These are phyloP conservation scores for Eimeria maxima DNA, from an alignment of 169 alveolate species.

Conservation along the genomic window DNA sequence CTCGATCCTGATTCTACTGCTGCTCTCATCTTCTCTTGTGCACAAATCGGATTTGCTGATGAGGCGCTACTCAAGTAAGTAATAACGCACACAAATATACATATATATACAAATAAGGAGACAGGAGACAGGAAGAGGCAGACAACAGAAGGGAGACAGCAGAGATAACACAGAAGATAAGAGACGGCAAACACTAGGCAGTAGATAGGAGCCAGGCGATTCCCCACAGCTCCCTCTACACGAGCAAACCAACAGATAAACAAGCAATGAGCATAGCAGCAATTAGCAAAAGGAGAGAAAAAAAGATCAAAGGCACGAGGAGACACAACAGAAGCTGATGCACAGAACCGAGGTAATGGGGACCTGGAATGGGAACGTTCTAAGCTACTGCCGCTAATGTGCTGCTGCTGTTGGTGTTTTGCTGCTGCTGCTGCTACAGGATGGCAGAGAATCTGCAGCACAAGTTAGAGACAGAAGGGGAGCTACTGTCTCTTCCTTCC, in stretches of 20 bases:
- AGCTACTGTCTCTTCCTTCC: conserved; percentile 35
- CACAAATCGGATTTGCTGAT: conserved; percentile 73
- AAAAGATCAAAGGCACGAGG: neutral
- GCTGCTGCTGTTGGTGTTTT: conserved; percentile 26
- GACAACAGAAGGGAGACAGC: neutral
- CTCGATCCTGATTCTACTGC: conserved; percentile 55
- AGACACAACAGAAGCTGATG: neutral
- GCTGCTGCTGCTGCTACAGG: conserved; percentile 51
- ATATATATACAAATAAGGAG: too few relatives aligned
- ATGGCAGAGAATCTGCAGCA: conserved; percentile 75
- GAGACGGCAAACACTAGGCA: neutral
- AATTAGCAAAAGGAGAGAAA: neutral
- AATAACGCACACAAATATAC: too few relatives aligned
- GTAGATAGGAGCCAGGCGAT: too few relatives aligned
- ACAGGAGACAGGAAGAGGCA: neutral
- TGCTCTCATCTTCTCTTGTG: conserved; percentile 73
- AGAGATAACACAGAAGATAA: neutral
- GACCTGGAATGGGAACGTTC: neutral
- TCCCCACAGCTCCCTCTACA: too few relatives aligned
- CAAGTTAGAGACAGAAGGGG: conserved; percentile 71
- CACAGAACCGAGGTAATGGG: neutral
- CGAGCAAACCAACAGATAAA: too few relatives aligned
- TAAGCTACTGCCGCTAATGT: neutral
- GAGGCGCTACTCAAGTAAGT: conserved; percentile 59
- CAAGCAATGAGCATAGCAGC: neutral